phyloP scores from a whole-genome alignment of 768 basidiomycete genomes.

The Podaxis sp. region DNA sequence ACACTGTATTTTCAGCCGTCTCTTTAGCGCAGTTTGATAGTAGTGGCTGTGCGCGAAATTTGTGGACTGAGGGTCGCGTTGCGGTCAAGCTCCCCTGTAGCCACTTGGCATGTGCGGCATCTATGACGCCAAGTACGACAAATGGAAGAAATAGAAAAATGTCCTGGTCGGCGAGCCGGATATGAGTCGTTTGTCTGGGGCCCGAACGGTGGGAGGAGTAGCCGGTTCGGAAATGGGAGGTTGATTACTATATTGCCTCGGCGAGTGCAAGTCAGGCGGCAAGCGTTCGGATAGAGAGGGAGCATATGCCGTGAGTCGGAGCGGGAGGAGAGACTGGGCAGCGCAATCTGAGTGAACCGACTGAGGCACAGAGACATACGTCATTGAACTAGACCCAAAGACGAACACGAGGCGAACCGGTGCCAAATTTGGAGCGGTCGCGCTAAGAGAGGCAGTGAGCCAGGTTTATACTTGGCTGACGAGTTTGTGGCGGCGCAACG shows the following conservation, averaged over 20 bases:
- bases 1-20: background rate
- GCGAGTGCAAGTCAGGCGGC: background rate
- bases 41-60: background rate
- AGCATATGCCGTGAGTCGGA: slow-evolving; percentile 12
- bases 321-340: background rate
- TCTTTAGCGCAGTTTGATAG: background rate
- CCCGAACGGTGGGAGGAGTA: background rate
- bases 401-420: slow-evolving; percentile 15
- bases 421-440: background rate
- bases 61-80: background rate
- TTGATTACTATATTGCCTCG: background rate
- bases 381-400: background rate
- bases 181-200: background rate
- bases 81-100: background rate
- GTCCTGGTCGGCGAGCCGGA: background rate
- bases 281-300: background rate
- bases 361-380: background rate
- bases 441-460: slow-evolving; percentile 1
- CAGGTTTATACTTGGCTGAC: background rate
- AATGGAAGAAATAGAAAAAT: background rate
- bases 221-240: background rate
- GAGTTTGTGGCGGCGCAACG: background rate
- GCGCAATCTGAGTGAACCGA: background rate
- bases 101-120: background rate
- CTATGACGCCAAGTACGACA: background rate